Conservation (phyloP, 2,329 filamentous ascomycete species). For the Exophiala oligosperma region DNA sequence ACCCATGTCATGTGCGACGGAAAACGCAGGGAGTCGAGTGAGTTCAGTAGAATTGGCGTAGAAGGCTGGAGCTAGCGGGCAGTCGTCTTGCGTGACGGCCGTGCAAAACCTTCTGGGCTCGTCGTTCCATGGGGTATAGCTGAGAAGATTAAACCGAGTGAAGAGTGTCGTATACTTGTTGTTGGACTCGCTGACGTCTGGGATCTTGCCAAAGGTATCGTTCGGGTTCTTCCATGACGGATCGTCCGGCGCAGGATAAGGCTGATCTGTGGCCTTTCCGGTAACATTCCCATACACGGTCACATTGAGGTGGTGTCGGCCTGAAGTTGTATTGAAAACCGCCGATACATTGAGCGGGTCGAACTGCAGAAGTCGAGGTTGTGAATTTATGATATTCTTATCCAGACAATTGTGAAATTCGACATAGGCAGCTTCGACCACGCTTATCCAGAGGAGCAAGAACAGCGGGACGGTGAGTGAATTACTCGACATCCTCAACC, state of each 20-base stretch:
- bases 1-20: conserved; percentile 69
- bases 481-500: neutral
- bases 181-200: conserved; percentile 58
- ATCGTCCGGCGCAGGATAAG: conserved; percentile 61
- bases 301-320: conserved; percentile 67
- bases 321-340: conserved; percentile 63
- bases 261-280: conserved; percentile 61
- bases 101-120: conserved; percentile 65
- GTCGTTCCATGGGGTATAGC: conserved; percentile 67
- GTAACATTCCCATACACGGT: conserved; percentile 91
- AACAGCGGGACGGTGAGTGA: conserved; percentile 4
- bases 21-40: conserved; percentile 66
- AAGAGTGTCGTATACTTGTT: conserved; percentile 72
- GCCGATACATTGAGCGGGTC: conserved; percentile 73
- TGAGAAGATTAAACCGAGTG: conserved; percentile 70
- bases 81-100: conserved; percentile 56
- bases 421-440: conserved; percentile 61
- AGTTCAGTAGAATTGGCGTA: conserved; percentile 54
- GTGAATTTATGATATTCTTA: conserved; percentile 57
- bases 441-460: conserved; percentile 1
- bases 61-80: conserved; percentile 77
- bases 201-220: conserved; percentile 73
- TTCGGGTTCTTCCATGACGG: conserved; percentile 63
- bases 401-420: conserved; percentile 81
- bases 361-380: conserved; percentile 72